Conservation (phyloP, 768 basidiomycete genomes). For the Leccinum variicolor region DNA sequence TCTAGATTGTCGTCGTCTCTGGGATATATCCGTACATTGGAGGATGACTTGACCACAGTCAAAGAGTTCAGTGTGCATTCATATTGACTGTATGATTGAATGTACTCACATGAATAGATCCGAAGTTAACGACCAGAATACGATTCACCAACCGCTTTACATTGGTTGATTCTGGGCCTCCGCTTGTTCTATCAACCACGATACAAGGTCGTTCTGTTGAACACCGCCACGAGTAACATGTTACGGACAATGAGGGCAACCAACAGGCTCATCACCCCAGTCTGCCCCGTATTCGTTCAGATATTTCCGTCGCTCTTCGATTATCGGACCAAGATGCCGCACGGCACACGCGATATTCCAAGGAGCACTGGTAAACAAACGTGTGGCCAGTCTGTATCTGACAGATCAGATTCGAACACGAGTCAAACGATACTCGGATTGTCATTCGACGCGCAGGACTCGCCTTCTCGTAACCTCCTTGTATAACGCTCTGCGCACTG, state of each 20-base stretch:
- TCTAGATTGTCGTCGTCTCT: too few relatives aligned
- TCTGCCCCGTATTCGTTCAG: constrained; percentile 21
- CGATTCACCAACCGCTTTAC: constrained; percentile 20
- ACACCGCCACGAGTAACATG: neutral
- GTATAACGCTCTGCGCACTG: constrained; percentile 21
- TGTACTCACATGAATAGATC: too few relatives aligned
- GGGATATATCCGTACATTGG: too few relatives aligned
- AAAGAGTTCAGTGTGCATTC: too few relatives aligned
- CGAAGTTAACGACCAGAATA: constrained; percentile 13
- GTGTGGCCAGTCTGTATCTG: neutral
- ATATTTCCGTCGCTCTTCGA: constrained; percentile 24
- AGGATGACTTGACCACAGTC: too few relatives aligned
- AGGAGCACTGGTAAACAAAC: neutral
- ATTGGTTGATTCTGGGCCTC: constrained; percentile 10
- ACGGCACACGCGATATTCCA: neutral
- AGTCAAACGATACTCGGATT: neutral
- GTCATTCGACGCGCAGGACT: neutral
- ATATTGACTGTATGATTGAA: too few relatives aligned
- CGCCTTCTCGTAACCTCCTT: constrained; percentile 33
- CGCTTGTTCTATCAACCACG: too few relatives aligned
- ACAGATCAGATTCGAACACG: neutral
- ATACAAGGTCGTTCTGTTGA: too few relatives aligned
- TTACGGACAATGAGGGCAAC: neutral
- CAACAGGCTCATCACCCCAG: constrained; percentile 32
- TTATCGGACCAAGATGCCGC: constrained; percentile 24